Evolutionary conservation across 176 grass and related monocot genomes (phyloP), one percentile per base, ranked within the genome.

Genomic region (Triticum timopheevii): DNA sequence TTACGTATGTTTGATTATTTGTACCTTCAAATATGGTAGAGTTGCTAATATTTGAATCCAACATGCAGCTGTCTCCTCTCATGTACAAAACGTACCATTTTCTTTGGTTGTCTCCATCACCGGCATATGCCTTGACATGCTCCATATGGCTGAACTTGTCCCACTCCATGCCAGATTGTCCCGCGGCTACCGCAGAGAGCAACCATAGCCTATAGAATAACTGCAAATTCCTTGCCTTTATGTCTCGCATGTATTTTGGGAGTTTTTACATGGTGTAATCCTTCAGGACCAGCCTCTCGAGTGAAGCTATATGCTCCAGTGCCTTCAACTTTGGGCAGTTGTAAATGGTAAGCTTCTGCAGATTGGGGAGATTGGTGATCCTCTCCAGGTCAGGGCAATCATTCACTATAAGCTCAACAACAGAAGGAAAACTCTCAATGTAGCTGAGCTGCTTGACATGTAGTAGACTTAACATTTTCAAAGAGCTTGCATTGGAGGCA

Each of bases 331-430:
- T 58, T 20, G 6, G 54, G 6, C 54, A 58, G 2, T 7, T 58
- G 0, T 0, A 0, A 6, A 58, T 20, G 0, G 1, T 20, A 20
- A 58, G 54, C 54, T 7, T 58, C 17, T 58, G 54, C 6, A 58
- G 54, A 20, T 58, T 17, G 17, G 54, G 54, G 54, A 58, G 0
- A 58, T 58, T 8, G 17, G 54, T 58, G 54, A 58, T 58, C 54
- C 17, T 58, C 54, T 20, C 54, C 54, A 58, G 15, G 17, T 58
- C 54, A 0, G 54, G 17, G 17, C 4, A 20, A 0, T 1, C 2
- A 58, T 2, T 2, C 54, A 59, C 54, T 22, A 0, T 7, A 59
- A 59, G 54, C 54, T 59, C 54, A 59, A 59, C 54, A 59, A 59
- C 19, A 59, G 0, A 9, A 59, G 17, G 7, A 22, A 22, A 59